phyloP scores from a whole-genome alignment of 2,329 filamentous ascomycete genomes.

The Cercospora sojina region DNA sequence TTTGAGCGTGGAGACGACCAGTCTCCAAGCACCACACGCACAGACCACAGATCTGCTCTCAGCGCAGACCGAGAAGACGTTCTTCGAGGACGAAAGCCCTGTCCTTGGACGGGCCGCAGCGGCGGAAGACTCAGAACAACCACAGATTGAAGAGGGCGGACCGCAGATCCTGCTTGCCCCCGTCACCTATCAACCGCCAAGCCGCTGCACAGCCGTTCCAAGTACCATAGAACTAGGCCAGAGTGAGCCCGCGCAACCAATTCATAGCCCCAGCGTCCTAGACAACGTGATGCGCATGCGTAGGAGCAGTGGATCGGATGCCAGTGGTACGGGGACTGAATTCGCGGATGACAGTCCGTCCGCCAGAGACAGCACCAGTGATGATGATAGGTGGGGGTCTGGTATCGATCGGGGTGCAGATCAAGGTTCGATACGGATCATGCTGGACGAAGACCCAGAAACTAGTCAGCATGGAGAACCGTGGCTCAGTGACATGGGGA shows the following conservation, averaged over 20 bases:
- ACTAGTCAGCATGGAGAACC: constrained; percentile 21
- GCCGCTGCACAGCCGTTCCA: constrained; percentile 16
- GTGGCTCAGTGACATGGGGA: constrained; percentile 26
- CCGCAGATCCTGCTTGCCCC: constrained; percentile 27
- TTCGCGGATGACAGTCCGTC: constrained; percentile 37
- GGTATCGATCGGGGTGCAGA: constrained; percentile 25
- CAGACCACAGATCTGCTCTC: constrained; percentile 32
- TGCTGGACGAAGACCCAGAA: constrained; percentile 36
- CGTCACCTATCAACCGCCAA: constrained; percentile 29
- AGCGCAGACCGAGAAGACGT: constrained; percentile 41
- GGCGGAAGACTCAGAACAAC: constrained; percentile 13
- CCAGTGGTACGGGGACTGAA: constrained; percentile 34
- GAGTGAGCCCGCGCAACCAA: constrained; percentile 20
- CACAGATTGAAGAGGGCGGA: constrained; percentile 14
- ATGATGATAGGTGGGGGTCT: constrained; percentile 32
- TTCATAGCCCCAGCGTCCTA: constrained; percentile 32
- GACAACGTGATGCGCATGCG: constrained; percentile 39
- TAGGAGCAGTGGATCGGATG: constrained; percentile 32
- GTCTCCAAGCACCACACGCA: constrained; percentile 18
- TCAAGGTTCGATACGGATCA: constrained; percentile 39
- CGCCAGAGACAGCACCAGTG: constrained; percentile 29
- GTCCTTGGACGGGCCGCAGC: constrained; percentile 56
- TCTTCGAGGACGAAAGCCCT: constrained; percentile 60
- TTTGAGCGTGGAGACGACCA: constrained; percentile 33
- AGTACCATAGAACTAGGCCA: constrained; percentile 16